Conservation (phyloP, 768 basidiomycete genomes). For the Hygrocybe punicea region DNA sequence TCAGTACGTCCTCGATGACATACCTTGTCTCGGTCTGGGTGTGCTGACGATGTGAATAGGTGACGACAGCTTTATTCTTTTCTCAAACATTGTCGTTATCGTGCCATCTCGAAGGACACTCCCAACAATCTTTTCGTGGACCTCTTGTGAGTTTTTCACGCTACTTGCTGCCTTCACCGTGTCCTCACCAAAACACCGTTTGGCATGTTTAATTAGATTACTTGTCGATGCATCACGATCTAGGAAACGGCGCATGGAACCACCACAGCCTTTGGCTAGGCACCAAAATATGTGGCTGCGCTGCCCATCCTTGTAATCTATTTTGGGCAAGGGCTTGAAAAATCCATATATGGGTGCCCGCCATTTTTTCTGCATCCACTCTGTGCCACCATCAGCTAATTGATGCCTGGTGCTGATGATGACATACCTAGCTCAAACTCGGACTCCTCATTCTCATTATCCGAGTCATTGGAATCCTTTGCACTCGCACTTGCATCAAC, state of each 20-base stretch:
- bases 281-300: constrained; percentile 30
- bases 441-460: not conserved
- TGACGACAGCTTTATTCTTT: constrained; percentile 27
- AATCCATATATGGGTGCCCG: constrained; percentile 35
- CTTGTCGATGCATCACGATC: constrained; percentile 25
- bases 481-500: not conserved
- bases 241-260: constrained; percentile 17
- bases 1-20: no score
- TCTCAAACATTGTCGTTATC: constrained; percentile 30
- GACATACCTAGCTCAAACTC: not conserved
- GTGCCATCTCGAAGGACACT: constrained; percentile 12
- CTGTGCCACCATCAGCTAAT: not conserved
- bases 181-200: constrained; percentile 32
- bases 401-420: not conserved
- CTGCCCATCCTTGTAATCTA: constrained; percentile 19
- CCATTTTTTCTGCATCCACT: constrained; percentile 26
- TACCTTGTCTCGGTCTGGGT: constrained; percentile 25
- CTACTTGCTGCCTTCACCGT: constrained; percentile 11
- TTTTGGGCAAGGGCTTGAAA: constrained; percentile 22
- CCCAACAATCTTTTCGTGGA: constrained; percentile 5
- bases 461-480: not conserved
- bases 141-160: no score
- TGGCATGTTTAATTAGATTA: constrained; percentile 30
- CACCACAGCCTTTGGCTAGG: constrained; percentile 18
- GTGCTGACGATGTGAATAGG: constrained; percentile 26